Percentiles rank a stretch among this genome's conserved stretches.
Evolutionary conservation across 192 early-diverging fungal genomes (phyloP).

Genomic region (Lobosporangium transversale): DNA sequence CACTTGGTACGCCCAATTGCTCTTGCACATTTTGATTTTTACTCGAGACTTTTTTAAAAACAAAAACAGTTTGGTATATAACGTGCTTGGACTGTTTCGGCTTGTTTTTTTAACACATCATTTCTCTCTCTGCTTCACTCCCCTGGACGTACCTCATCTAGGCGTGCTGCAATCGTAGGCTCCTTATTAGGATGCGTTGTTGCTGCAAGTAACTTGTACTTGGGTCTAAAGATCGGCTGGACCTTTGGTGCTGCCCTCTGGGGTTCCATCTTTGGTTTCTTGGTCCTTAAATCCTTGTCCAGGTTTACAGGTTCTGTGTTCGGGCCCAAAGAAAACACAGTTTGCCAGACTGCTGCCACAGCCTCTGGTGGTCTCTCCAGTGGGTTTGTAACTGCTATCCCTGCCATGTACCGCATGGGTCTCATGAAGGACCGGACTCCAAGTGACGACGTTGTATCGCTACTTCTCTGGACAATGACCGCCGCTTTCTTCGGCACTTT

Average conservation of each 20-base stretch:
- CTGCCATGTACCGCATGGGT: slow-evolving; percentile 74
- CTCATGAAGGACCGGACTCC: slow-evolving; percentile 58
- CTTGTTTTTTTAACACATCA: not conserved
- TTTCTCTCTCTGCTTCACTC: no score
- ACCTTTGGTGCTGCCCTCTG: slow-evolving; percentile 65
- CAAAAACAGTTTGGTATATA: not conserved
- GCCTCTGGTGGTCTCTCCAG: slow-evolving; percentile 71
- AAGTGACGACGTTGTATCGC: slow-evolving; percentile 57
- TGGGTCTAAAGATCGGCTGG: slow-evolving; percentile 73
- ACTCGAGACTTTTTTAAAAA: no score
- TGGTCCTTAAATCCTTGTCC: slow-evolving; percentile 68
- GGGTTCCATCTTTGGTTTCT: slow-evolving; percentile 67
- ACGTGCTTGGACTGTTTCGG: not conserved
- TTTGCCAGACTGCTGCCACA: slow-evolving; percentile 75
- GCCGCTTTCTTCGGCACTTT: slow-evolving; percentile 77
- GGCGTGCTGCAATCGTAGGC: slow-evolving; percentile 70
- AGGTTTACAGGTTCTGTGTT: slow-evolving; percentile 64
- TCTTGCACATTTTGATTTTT: not conserved
- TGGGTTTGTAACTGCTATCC: slow-evolving; percentile 73
- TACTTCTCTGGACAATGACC: slow-evolving; percentile 65
- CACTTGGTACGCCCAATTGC: slow-evolving; percentile 22
- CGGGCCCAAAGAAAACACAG: slow-evolving; percentile 75
- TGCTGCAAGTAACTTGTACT: slow-evolving; percentile 75
- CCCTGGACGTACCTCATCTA: no score
- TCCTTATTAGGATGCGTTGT: slow-evolving; percentile 70